Evolutionary conservation across 83 land plant genomes (phyloP), one percentile per base, ranked within the genome.

Genomic region (Picea abies): DNA sequence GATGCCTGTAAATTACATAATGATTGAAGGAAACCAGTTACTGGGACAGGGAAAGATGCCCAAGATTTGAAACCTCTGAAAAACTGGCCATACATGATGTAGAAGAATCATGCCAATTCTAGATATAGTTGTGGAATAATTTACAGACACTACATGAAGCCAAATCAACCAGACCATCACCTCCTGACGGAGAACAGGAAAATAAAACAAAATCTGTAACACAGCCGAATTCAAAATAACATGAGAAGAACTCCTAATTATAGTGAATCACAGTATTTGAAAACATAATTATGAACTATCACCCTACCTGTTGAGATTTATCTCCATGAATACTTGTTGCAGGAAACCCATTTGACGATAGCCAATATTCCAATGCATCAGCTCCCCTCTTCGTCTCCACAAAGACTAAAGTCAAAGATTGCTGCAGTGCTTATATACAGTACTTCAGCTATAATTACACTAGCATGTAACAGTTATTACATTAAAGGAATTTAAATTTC

Each of bases 311-410:
- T 66, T 94, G 96, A 10, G 90, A 80, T 70, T 90, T 86, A 86
- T 94, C 97, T 25, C 97, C 97, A 83, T 94, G 97, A 49, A 94
- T 94, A 5, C 90, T 87, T 25, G 92, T 93, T 75, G 98, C 90
- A 5, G 93, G 91, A 71, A 95, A 89, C 20, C 96, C 94, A 84
- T 86, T 92, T 58, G 52, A 83, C 66, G 78, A 86, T 77, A 95
- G 80, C 92, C 92, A 95, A 78, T 88, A 79, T 82, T 95, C 98
- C 86, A 95, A 82, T 23, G 90, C 78, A 85, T 95, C 96, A 8
- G 96, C 98, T 47, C 96, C 96, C 88, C 84, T 88, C 82, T 95
- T 95, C 19, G 98, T 95, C 87, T 93, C 98, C 70, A 95, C 98
- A 87, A 95, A 95, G 10, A 94, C 96, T 37, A 94, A 75, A 12